phyloP scores from a whole-genome alignment of 495 filamentous ascomycete species.

The Aspergillus sclerotioniger region DNA sequence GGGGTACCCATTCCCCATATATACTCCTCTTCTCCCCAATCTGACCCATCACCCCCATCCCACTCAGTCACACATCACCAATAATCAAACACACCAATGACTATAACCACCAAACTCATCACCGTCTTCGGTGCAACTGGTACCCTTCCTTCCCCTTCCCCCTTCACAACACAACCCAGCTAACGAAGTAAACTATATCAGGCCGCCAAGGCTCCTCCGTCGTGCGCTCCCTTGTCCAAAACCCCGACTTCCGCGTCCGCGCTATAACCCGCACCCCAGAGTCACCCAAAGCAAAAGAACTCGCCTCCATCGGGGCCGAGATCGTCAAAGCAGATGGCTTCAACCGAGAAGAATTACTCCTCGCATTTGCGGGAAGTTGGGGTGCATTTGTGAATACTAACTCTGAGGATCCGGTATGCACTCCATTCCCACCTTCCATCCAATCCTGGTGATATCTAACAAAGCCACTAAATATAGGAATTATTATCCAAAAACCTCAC shows the following conservation, averaged over 20 bases:
- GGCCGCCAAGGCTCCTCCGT: conserved; percentile 48
- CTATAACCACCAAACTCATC: conserved; percentile 4
- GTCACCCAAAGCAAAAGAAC: conserved; percentile 37
- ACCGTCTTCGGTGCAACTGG: conserved; percentile 24
- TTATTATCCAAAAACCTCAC: conserved; percentile 18
- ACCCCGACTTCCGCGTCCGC: conserved; percentile 35
- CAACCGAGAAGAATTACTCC: conserved; percentile 20
- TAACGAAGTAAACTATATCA: too few species aligned
- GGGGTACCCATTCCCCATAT: too few species aligned
- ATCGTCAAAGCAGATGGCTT: conserved; percentile 45
- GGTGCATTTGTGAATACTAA: conserved; percentile 35
- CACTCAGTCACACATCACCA: too few species aligned
- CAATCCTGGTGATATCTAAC: neutral
- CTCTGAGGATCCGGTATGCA: conserved; percentile 27
- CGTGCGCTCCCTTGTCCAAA: conserved; percentile 29
- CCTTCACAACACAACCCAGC: too few species aligned
- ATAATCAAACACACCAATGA: too few species aligned
- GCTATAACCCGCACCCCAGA: conserved; percentile 38
- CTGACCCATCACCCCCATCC: too few species aligned
- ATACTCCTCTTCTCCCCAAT: too few species aligned
- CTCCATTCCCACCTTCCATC: neutral
- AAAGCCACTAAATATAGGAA: neutral
- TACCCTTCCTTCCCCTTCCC: neutral
- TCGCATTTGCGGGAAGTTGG: conserved; percentile 27
- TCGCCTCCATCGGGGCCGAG: conserved; percentile 43